Evolutionary conservation across 2,329 filamentous ascomycete genomes (phyloP).

Genomic region (Exophiala sp.): DNA sequence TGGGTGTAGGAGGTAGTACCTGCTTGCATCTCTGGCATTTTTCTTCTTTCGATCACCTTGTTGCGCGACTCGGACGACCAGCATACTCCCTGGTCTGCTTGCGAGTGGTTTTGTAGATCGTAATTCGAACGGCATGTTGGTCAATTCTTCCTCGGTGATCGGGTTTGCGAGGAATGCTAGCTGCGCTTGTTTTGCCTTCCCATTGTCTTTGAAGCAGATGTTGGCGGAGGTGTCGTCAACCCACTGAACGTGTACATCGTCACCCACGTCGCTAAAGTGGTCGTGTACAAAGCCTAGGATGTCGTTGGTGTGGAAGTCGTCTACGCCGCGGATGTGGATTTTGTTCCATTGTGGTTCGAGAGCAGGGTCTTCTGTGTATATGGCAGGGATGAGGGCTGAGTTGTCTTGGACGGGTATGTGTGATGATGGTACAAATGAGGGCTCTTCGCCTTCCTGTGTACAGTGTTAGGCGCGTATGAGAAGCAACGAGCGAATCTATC

Average conservation of each 20-base stretch:
- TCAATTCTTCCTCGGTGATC: constrained; percentile 37
- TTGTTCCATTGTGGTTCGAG: constrained; percentile 49
- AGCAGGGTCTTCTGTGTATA: constrained; percentile 28
- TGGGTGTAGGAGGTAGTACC: constrained; percentile 89
- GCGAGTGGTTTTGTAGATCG: constrained; percentile 67
- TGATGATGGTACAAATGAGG: constrained; percentile 25
- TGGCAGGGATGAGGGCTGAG: constrained; percentile 24
- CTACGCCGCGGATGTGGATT: constrained; percentile 79
- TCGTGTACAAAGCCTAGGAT: constrained; percentile 71
- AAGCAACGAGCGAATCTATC: background rate
- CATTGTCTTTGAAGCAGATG: constrained; percentile 64
- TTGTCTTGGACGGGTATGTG: constrained; percentile 13
- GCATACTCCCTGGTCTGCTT: constrained; percentile 62
- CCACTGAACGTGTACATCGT: constrained; percentile 72
- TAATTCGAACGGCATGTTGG: constrained; percentile 59
- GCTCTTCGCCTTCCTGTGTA: constrained; percentile 29
- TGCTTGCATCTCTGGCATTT: constrained; percentile 74
- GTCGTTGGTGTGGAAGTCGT: constrained; percentile 74
- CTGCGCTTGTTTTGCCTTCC: constrained; percentile 54
- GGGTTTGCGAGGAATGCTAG: constrained; percentile 42
- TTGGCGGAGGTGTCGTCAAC: constrained; percentile 92
- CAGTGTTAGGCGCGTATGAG: constrained; percentile 9
- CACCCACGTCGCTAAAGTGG: constrained; percentile 54
- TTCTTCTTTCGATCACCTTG: constrained; percentile 73
- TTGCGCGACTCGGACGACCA: constrained; percentile 72